A percentile compares a stretch with the other conserved stretches of the same genome.
phyloP scores from a whole-genome alignment of 345 rosid genomes.

The Hypericum androsaemum region DNA sequence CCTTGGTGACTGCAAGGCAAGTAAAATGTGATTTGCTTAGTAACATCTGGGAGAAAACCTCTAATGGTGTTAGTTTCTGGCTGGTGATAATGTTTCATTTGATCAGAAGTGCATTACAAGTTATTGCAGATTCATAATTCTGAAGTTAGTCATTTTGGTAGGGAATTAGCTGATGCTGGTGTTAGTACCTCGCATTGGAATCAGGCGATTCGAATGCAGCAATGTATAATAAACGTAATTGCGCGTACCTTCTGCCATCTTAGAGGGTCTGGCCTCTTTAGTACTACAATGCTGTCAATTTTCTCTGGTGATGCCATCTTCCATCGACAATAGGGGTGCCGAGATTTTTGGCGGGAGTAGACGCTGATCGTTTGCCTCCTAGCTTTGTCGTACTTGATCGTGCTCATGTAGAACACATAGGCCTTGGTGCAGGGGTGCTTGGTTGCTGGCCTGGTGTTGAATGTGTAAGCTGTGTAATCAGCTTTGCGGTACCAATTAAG shows the following conservation, averaged over 20 bases:
- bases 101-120: no score
- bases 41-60: background rate
- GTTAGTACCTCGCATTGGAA: no score
- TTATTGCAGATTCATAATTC: no score
- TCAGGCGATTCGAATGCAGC: background rate
- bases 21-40: slow-evolving; percentile 3
- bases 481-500: slow-evolving; percentile 68
- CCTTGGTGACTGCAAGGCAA: slow-evolving; percentile 53
- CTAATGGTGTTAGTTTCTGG: no score
- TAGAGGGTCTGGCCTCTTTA: slow-evolving; percentile 54
- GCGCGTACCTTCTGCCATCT: slow-evolving; percentile 59
- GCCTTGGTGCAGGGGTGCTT: slow-evolving; percentile 73
- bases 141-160: no score
- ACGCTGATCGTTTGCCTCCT: slow-evolving; percentile 51
- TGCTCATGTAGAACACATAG: slow-evolving; percentile 50
- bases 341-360: slow-evolving; percentile 28
- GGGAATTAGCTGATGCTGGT: no score
- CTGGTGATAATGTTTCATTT: no score
- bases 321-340: slow-evolving; percentile 55
- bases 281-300: slow-evolving; percentile 39
- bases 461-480: slow-evolving; percentile 67
- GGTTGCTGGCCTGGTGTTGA: slow-evolving; percentile 71
- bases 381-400: slow-evolving; percentile 33
- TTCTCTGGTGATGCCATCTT: slow-evolving; percentile 50
- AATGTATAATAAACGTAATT: background rate